Conservation (phyloP, 2,329 filamentous ascomycete species). For the Colletotrichum incanum region DNA sequence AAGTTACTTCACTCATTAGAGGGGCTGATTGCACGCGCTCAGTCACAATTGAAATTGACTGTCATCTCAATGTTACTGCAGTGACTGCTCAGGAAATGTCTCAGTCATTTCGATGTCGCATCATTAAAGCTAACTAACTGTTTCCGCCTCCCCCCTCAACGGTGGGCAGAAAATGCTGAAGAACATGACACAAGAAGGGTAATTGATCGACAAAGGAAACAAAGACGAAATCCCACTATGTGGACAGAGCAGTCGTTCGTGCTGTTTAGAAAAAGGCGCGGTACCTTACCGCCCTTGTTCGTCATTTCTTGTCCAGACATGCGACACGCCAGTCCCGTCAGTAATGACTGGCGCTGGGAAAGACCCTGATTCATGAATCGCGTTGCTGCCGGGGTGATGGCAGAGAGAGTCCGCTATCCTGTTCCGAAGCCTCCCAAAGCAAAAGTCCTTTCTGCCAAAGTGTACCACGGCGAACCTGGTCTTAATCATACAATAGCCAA, state of each 20-base stretch:
- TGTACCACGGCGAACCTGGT: neutral
- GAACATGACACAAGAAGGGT: constrained; percentile 8
- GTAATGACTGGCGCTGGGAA: neutral
- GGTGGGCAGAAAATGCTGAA: constrained; percentile 20
- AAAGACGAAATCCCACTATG: neutral
- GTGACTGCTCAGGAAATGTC: constrained; percentile 21
- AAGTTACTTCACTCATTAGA: neutral
- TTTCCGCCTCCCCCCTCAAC: neutral
- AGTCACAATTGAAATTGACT: neutral
- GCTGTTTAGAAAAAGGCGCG: neutral
- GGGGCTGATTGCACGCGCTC: neutral
- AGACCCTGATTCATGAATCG: constrained; percentile 28
- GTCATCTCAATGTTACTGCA: constrained; percentile 8
- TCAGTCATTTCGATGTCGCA: constrained; percentile 20
- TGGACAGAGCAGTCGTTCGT: constrained; percentile 11
- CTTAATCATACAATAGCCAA: constrained; percentile 1
- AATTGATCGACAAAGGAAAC: constrained; percentile 21
- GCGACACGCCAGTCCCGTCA: constrained; percentile 12
- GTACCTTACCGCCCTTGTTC: neutral
- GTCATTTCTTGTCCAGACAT: constrained; percentile 3
- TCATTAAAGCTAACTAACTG: constrained; percentile 3
- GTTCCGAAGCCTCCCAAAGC: neutral
- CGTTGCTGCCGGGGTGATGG: constrained; percentile 11
- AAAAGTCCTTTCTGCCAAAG: neutral
- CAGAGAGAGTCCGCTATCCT: neutral